phyloP scores from a whole-genome alignment of 2,329 filamentous ascomycete species.

The Penicillium sp. region DNA sequence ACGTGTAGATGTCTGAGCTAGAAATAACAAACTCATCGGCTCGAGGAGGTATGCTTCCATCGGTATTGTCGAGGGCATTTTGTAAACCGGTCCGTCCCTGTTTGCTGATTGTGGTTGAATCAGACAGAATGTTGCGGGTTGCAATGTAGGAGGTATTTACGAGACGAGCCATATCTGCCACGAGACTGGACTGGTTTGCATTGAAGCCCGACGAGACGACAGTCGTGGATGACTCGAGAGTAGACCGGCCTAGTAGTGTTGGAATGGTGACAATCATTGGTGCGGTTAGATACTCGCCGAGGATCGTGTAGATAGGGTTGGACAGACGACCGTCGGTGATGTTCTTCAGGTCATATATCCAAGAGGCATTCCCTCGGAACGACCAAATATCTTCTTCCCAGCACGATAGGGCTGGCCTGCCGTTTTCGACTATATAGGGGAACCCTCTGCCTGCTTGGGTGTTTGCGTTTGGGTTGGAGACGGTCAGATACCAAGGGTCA shows the following conservation, averaged over 20 bases:
- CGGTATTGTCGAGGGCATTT: not conserved
- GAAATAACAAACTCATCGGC: slow-evolving; percentile 6
- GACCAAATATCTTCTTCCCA: slow-evolving; percentile 3
- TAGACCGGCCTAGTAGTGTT: not conserved
- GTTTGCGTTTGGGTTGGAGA: not conserved
- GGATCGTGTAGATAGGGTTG: not conserved
- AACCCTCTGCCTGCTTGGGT: no score
- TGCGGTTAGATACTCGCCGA: not conserved
- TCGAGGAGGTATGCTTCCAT: not conserved
- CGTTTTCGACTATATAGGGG: not conserved
- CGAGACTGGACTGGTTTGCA: not conserved
- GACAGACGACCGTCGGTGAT: not conserved
- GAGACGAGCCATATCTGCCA: not conserved
- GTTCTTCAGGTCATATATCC: not conserved
- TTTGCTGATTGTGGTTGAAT: slow-evolving; percentile 1
- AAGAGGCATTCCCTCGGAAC: not conserved
- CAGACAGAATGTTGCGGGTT: slow-evolving; percentile 7
- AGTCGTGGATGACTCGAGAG: slow-evolving; percentile 1
- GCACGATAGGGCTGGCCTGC: not conserved
- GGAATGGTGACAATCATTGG: not conserved
- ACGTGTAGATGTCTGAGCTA: not conserved
- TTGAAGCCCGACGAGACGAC: not conserved
- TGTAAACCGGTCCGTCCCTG: not conserved
- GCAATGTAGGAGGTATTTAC: slow-evolving; percentile 1
- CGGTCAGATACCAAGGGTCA: slow-evolving; percentile 4